phyloP scores from a whole-genome alignment of 257 asterid genomes.

The Nicotiana benthamiana region DNA sequence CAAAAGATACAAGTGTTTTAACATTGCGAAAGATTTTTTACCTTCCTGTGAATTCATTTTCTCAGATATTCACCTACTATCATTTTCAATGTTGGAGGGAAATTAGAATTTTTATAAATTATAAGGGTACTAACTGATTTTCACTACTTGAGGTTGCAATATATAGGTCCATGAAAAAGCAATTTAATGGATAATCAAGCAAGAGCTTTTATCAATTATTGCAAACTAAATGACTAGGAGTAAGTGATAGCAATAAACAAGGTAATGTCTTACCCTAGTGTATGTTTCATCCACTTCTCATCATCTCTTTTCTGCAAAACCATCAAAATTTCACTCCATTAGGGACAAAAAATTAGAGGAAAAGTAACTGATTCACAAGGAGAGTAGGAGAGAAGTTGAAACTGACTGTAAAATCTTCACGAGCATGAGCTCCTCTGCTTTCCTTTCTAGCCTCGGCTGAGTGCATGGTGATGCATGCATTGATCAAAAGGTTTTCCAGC shows the following conservation, averaged over 20 bases:
- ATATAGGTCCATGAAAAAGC: background rate
- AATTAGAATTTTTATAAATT: too few species aligned
- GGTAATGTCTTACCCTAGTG: slow-evolving; percentile 61
- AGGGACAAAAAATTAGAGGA: slow-evolving; percentile 1
- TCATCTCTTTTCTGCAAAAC: slow-evolving; percentile 85
- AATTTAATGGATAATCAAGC: background rate
- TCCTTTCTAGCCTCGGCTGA: slow-evolving; percentile 99
- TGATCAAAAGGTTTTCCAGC: slow-evolving; percentile 87
- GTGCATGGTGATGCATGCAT: slow-evolving; percentile 97
- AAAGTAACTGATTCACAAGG: background rate
- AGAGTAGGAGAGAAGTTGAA: background rate
- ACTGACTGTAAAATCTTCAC: slow-evolving; percentile 94
- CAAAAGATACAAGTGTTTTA: background rate
- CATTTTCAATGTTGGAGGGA: background rate
- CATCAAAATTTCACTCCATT: slow-evolving; percentile 10
- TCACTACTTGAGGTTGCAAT: background rate
- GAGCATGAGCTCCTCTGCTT: slow-evolving; percentile 99
- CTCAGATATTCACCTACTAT: background rate
- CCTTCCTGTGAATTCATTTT: background rate
- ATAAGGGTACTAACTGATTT: background rate
- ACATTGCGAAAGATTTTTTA: background rate
- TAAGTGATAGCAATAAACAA: slow-evolving; percentile 1
- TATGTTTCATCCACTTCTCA: slow-evolving; percentile 88
- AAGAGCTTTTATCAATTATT: background rate
- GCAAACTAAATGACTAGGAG: background rate